Evolutionary conservation across 768 basidiomycete genomes (phyloP), one percentile per base, ranked within the genome.

Genomic region (Amanita exitialis): DNA sequence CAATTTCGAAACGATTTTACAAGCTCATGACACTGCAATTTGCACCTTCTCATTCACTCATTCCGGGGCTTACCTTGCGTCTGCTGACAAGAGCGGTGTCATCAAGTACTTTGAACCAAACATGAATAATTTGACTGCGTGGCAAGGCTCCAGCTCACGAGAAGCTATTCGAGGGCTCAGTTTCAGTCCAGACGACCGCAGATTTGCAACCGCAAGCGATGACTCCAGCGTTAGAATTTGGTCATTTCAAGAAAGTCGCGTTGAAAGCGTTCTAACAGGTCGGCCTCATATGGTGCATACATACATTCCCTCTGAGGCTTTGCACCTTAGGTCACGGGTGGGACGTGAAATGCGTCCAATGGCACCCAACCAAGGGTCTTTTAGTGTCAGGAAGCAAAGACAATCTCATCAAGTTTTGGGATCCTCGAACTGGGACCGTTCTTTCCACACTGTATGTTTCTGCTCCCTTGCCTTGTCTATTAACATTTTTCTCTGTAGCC

Each of bases 31-130:
- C 62, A 84, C 86, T 1, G 88, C 92, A 35, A 89, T 99, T 51
- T 91, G 94, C 35, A 78, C 91, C 0, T 79, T 97, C 64, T 70
- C 78, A 13, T 99, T 94, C 67, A 90, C 90, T 0, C 91, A 96
- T 58, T 89, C 90, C 0, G 96, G 95, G n/a, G 75, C 84, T 13
- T 97, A 90, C 66, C 79, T 99, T 45, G 86, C 89, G 15, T 95
- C 92, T 15, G 83, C 90, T 23, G 96, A 99, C 71, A 90, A 93
- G 64, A 80, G 74, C 34, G 96, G 96, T 7, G 77, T 91, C 53
- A 92, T 99, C 75, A 99, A 99, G 67, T 99, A 98, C 69, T 99
- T 97, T 62, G 93, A 97, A 57, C 91, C 91, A 30, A 96, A 97
- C 66, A 93, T 98, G 89, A 99, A 97, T 74, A 99, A 99, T 64